Evolutionary conservation across 139 green algal genomes (phyloP).

Genomic region (Volvox africanus): DNA sequence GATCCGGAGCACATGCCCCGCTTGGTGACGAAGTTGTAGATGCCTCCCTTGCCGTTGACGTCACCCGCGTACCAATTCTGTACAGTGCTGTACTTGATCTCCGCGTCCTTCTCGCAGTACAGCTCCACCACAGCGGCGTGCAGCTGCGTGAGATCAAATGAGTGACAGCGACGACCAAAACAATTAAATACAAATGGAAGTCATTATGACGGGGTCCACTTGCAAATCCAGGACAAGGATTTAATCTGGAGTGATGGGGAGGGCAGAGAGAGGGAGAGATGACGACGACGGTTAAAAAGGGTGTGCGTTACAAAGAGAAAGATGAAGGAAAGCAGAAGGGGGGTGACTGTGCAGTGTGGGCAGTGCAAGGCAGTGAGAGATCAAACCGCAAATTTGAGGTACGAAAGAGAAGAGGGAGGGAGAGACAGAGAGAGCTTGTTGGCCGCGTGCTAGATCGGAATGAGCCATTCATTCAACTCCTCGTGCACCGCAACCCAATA

Average conservation of each 20-base stretch:
- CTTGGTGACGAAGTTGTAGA: constrained; percentile 99
- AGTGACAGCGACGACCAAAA: too few relatives aligned
- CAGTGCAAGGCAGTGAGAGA: too few relatives aligned
- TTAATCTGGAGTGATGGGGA: too few relatives aligned
- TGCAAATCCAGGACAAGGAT: neutral
- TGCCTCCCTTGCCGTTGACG: constrained; percentile 90
- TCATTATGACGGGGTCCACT: too few relatives aligned
- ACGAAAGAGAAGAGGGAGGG: too few relatives aligned
- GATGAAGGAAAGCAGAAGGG: neutral
- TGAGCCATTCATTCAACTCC: too few relatives aligned
- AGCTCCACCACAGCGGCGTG: constrained; percentile 99
- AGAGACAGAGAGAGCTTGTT: too few relatives aligned
- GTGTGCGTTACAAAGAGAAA: neutral
- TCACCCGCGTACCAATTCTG: constrained; percentile 99
- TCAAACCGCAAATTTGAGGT: too few relatives aligned
- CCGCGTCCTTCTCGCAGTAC: constrained; percentile 80
- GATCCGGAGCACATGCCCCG: constrained; percentile 93
- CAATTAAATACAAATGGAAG: too few relatives aligned
- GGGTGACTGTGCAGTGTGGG: neutral
- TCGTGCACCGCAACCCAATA: too few relatives aligned
- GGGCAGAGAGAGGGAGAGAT: neutral
- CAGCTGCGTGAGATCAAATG: constrained; percentile 88
- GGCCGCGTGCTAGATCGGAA: too few relatives aligned
- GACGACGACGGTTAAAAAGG: neutral
- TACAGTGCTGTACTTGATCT: constrained; percentile 99